Evolutionary conservation across 306 rosid species (phyloP).

Genomic region (Pyrus communis): DNA sequence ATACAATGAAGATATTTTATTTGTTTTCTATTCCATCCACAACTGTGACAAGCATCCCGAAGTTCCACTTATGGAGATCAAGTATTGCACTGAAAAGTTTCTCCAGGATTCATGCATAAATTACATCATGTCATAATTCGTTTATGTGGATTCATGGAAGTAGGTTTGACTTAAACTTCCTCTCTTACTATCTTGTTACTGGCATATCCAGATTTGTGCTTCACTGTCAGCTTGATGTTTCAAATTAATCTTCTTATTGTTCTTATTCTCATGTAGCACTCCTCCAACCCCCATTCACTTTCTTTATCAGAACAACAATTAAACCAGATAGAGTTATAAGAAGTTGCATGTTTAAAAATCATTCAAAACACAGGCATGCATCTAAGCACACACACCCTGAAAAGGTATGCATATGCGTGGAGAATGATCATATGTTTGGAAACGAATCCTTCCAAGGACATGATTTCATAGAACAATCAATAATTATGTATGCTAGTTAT

Average conservation of each 20-base stretch:
- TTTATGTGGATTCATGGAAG: constrained; percentile 94
- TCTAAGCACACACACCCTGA: not conserved
- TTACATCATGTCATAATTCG: constrained; percentile 56
- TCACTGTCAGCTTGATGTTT: not conserved
- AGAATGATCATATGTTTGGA: not conserved
- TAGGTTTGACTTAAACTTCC: constrained; percentile 18
- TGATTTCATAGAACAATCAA: not conserved
- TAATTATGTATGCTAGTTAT: not conserved
- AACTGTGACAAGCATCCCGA: no score
- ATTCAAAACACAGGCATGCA: not conserved
- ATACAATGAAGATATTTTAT: no score
- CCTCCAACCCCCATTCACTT: constrained; percentile 7
- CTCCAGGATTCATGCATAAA: constrained; percentile 68
- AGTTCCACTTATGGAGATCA: no score
- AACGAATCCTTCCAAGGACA: not conserved
- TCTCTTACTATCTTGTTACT: not conserved
- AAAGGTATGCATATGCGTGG: not conserved
- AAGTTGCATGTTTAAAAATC: not conserved
- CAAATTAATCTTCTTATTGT: not conserved
- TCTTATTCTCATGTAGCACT: not conserved
- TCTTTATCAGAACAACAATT: not conserved
- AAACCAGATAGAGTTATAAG: not conserved
- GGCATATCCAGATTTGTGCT: not conserved
- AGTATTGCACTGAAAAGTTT: no score
- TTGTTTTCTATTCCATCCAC: no score